Evolutionary conservation across 164 flowering plant species (phyloP), one percentile per base, ranked within the genome.

Genomic region (Berberis vulgaris): DNA sequence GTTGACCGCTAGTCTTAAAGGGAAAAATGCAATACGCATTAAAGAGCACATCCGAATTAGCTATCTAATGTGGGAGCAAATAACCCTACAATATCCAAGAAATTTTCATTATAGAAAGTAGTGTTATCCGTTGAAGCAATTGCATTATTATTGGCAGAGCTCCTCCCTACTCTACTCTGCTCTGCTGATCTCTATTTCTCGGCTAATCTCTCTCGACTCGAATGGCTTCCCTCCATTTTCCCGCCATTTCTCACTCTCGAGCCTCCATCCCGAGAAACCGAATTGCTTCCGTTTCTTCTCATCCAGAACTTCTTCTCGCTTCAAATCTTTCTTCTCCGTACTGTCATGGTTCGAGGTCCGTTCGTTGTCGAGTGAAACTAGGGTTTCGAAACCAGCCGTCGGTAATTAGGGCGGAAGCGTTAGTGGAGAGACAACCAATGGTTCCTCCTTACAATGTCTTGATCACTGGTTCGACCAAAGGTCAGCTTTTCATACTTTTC

Each of bases 391-490:
- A 45, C 42, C 1, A 43, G 6, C 66, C 49, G 39, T 4, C 46
- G 12, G 47, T 49, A 39, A 60, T 54, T 52, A 69, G 47, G 52
- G 71, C 65, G 3, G 66, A 64, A 26, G 38, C 66, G 45, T 57
- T 55, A 7, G 49, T n/a, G 62, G 64, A 54, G 3, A 69, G 43
- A 60, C 75, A 82, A 70, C 78, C 91, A 45, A 85, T 82, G 96
- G 57, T 77, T 13, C 88, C 97, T 60, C 94, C 97, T 50, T 86
- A 81, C 74, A 87, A 90, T 49, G 97, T 90, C 12, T 73, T 90
- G 68, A 83, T 87, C 61, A 90, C 91, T 61, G 91, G 97, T 52
- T 86, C 94, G 3, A 80, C 86, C 41, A 87, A 87, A 86, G 93
- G 96, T 87, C 38, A 9, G 62, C 47, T 61, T 39, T 26, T 26